Evolutionary conservation across 1,284 basidiomycete species (phyloP), one percentile per base, ranked within the genome.

Genomic region (Lentinus polychrous): DNA sequence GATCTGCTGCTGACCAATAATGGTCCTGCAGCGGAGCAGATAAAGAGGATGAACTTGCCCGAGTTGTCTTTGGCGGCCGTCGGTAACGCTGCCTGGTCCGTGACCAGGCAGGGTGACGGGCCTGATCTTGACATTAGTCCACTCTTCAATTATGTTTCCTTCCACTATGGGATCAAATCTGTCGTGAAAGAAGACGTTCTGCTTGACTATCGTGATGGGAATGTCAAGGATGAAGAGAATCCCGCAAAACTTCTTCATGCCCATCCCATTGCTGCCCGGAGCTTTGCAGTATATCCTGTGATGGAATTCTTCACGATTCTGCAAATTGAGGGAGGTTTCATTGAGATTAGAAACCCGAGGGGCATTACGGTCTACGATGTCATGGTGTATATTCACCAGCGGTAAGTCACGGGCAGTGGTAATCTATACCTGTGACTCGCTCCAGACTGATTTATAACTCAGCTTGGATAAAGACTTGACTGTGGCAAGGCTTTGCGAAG

Each of bases 241-340:
- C 31, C 22, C 8, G 14, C 17, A 6, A 14, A n/a, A 3, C 17
- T n/a, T 7, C 43, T 44, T 27, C 23, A 17, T 5, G 10, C 18
- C 6, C 45, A 47, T 32, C 45, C 45, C 22, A 47, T 47, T n/a
- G 37, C 45, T 12, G 11, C 10, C 6, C 45, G 45, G 3, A 47
- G 45, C 24, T 47, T 47, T 27, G 45, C 45, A 7, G 23, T 32
- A 14, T 47, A 40, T 27, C 45, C 45, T 3, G 20, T 27, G 3
- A 7, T 34, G n/a, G 14, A n/a, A 5, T 12, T n/a, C 12, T 12
- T 37, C 7, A 6, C n/a, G 5, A 37, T 37, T 5, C 5, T 12
- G 35, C 27, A 27, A 4, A 4, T 10, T 5, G 27, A 5, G 27
- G n/a, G n/a, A n/a, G n/a, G n/a, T n/a, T 27, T 27, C 10, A 27